Percentiles rank a stretch among this genome's conserved stretches.
phyloP scores from a whole-genome alignment of 1,139 yeast genomes.

The Blastobotrys ciferrii region DNA sequence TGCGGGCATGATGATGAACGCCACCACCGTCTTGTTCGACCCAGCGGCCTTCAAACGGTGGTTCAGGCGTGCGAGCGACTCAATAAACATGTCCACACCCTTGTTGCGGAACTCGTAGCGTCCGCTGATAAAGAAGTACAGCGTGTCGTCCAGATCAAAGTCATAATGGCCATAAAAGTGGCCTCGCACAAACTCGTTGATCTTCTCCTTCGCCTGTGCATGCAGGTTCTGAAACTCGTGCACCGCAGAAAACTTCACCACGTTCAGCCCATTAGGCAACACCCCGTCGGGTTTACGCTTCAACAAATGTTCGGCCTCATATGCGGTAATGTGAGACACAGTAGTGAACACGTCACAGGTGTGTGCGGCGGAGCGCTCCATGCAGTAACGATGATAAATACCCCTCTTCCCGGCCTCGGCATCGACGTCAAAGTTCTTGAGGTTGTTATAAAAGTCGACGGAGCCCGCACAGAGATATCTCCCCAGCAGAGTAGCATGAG shows the following conservation, averaged over 20 bases:
- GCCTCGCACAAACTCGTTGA: slow-evolving; percentile 92
- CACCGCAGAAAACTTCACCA: slow-evolving; percentile 93
- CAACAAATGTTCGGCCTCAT: slow-evolving; percentile 86
- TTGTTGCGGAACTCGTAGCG: slow-evolving; percentile 95
- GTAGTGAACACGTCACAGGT: slow-evolving; percentile 97
- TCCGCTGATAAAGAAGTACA: slow-evolving; percentile 95
- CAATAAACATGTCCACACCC: slow-evolving; percentile 95
- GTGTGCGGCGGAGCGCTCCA: slow-evolving; percentile 95
- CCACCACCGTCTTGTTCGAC: slow-evolving; percentile 89
- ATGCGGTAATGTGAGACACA: slow-evolving; percentile 94
- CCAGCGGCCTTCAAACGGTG: slow-evolving; percentile 78
- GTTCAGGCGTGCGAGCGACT: slow-evolving; percentile 86
- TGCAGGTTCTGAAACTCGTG: slow-evolving; percentile 98
- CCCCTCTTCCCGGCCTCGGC: slow-evolving; percentile 98
- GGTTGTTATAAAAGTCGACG: slow-evolving; percentile 91
- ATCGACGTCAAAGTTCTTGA: slow-evolving; percentile 89
- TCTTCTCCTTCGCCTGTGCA: slow-evolving; percentile 85
- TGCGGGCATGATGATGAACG: slow-evolving; percentile 99
- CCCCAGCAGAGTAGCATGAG: slow-evolving; percentile 94
- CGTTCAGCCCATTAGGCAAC: slow-evolving; percentile 93
- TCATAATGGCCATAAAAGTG: slow-evolving; percentile 97
- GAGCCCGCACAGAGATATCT: slow-evolving; percentile 95
- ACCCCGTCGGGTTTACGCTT: slow-evolving; percentile 98
- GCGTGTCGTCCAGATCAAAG: slow-evolving; percentile 88
- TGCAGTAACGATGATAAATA: slow-evolving; percentile 93